These are phyloP conservation scores for Sclerotinia subarctica DNA, from an alignment of 2,329 filamentous ascomycete species.

Conservation along the genomic window DNA sequence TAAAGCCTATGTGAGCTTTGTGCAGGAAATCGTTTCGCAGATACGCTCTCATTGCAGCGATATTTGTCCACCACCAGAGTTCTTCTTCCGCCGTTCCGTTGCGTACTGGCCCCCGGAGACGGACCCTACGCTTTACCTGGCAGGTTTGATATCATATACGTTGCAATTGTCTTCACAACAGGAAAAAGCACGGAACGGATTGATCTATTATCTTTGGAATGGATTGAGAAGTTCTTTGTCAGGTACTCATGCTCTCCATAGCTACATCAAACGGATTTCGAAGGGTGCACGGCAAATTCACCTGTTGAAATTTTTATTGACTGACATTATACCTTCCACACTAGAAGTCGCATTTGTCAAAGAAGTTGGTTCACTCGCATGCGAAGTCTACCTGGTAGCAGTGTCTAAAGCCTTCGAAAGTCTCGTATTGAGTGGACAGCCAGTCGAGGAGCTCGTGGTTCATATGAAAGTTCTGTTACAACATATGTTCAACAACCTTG, in stretches of 20 bases:
- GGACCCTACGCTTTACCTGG: constrained; percentile 35
- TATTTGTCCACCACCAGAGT: constrained; percentile 31
- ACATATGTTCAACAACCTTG: constrained; percentile 29
- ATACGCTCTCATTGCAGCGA: constrained; percentile 33
- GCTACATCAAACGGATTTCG: constrained; percentile 26
- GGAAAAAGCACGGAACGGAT: constrained; percentile 26
- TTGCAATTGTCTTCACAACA: constrained; percentile 28
- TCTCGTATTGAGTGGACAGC: constrained; percentile 19
- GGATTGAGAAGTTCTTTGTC: constrained; percentile 33
- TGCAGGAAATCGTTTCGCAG: constrained; percentile 28
- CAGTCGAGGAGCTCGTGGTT: constrained; percentile 18
- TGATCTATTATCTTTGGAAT: constrained; percentile 36
- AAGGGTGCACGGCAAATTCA: constrained; percentile 29
- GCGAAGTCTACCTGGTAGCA: constrained; percentile 31
- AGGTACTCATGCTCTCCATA: constrained; percentile 18
- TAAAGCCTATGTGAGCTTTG: constrained; percentile 29
- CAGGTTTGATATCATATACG: constrained; percentile 34
- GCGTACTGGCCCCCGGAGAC: constrained; percentile 34
- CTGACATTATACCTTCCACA: constrained; percentile 33
- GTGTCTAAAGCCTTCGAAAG: constrained; percentile 21
- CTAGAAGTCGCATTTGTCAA: constrained; percentile 30
- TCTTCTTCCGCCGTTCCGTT: constrained; percentile 31
- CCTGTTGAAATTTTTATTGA: constrained; percentile 32
- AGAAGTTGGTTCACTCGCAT: constrained; percentile 29
- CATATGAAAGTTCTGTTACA: constrained; percentile 29